Conservation (phyloP, 208 protist genomes). For the Leishmania lainsoni region DNA sequence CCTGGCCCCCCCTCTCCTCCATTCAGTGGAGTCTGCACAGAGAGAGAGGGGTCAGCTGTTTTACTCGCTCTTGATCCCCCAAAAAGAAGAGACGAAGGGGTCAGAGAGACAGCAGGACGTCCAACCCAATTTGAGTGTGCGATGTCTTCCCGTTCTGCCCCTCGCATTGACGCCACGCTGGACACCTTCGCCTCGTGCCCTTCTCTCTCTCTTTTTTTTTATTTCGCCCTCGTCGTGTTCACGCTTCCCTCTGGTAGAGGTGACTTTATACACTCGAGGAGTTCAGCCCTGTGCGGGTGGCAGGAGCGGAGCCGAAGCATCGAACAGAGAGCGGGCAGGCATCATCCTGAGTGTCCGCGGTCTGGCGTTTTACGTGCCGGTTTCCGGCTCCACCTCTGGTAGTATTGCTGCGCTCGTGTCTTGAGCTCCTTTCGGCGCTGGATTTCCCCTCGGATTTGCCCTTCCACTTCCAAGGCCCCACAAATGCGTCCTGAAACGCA, state of each 20-base stretch:
- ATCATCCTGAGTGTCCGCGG: not conserved
- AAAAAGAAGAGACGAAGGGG: too few relatives aligned
- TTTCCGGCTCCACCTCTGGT: not conserved
- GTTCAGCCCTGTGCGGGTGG: not conserved
- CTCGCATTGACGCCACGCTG: not conserved
- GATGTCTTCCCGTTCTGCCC: not conserved
- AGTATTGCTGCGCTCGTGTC: not conserved
- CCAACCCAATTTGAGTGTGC: not conserved
- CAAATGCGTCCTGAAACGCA: constrained; percentile 12
- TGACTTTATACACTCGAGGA: not conserved
- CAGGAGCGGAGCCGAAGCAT: not conserved
- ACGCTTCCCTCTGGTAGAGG: not conserved
- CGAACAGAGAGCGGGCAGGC: not conserved
- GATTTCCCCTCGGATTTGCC: not conserved
- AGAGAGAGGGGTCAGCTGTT: not conserved
- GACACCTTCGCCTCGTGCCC: not conserved
- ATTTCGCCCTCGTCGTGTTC: not conserved
- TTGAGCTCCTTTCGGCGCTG: not conserved
- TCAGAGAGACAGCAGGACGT: not conserved
- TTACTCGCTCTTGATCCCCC: not conserved
- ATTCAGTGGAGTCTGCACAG: not conserved
- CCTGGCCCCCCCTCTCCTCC: too few relatives aligned
- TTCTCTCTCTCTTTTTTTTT: not conserved
- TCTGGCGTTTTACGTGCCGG: not conserved
- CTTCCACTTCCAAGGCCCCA: not conserved